Evolutionary conservation across 2,329 filamentous ascomycete genomes (phyloP).

Genomic region (Colletotrichum liaoningense): DNA sequence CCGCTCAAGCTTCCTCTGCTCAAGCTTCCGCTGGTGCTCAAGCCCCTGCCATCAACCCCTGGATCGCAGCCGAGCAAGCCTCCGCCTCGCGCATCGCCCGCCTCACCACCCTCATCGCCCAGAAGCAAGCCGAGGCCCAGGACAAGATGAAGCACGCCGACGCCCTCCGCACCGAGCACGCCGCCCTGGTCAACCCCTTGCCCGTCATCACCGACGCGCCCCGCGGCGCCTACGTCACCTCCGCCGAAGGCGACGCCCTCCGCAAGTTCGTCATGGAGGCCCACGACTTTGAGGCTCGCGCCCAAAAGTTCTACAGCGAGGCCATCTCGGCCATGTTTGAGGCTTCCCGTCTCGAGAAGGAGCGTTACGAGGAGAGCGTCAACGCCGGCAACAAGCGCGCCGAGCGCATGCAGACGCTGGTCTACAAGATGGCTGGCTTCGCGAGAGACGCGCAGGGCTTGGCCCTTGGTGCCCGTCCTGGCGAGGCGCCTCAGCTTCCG

Average conservation of each 20-base stretch:
- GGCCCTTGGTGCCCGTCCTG: too few species aligned
- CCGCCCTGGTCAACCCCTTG: background rate
- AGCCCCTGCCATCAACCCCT: background rate
- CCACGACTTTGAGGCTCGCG: background rate
- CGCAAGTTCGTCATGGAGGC: background rate
- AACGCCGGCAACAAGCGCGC: background rate
- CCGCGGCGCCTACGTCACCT: background rate
- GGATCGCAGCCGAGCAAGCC: background rate
- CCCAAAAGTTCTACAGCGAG: background rate
- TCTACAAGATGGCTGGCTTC: too few species aligned
- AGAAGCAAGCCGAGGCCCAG: background rate
- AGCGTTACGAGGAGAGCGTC: background rate
- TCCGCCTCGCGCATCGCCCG: background rate
- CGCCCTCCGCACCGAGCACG: slow-evolving; percentile 8
- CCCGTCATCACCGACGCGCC: background rate
- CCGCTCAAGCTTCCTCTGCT: background rate
- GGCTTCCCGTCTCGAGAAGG: background rate
- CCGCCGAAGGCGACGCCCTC: background rate
- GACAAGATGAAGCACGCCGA: slow-evolving; percentile 22
- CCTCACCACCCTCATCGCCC: background rate
- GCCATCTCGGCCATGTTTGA: background rate
- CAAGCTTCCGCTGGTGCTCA: background rate
- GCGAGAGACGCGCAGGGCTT: too few species aligned
- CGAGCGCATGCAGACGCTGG: background rate
- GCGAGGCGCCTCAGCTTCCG: too few species aligned